Conservation (phyloP, 768 basidiomycete species). For the Trametes elegans region DNA sequence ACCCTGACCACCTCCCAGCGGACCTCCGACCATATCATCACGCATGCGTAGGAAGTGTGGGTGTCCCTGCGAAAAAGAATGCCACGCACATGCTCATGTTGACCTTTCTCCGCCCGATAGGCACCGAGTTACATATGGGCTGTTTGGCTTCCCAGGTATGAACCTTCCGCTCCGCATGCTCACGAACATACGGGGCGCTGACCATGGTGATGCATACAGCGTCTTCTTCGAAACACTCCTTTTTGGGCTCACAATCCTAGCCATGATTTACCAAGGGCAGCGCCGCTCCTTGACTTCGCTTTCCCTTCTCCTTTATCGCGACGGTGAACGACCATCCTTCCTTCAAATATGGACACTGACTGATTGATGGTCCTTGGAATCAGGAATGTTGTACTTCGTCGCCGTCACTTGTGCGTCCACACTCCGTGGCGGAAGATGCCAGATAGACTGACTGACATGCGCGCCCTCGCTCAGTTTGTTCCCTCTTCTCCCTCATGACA, state of each 20-base stretch:
- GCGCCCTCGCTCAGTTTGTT: slow-evolving; percentile 27
- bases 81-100: background rate
- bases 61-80: background rate
- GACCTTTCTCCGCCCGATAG: slow-evolving; percentile 7
- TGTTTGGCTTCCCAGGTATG: slow-evolving; percentile 29
- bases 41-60: slow-evolving; percentile 27
- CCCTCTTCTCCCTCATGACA: slow-evolving; percentile 28
- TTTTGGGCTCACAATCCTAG: slow-evolving; percentile 26
- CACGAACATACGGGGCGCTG: background rate
- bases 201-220: slow-evolving; percentile 3
- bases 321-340: slow-evolving; percentile 15
- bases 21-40: slow-evolving; percentile 24
- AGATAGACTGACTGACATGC: too few species aligned
- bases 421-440: too few species aligned
- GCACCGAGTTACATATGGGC: slow-evolving; percentile 27
- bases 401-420: slow-evolving; percentile 24
- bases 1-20: slow-evolving; percentile 8
- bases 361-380: background rate
- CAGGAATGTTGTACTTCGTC: slow-evolving; percentile 29
- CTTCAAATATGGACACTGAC: background rate
- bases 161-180: background rate
- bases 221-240: slow-evolving; percentile 30
- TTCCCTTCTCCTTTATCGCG: slow-evolving; percentile 27
- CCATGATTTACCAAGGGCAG: slow-evolving; percentile 23
- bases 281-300: slow-evolving; percentile 25